Conservation (phyloP, 768 basidiomycete species). For the Tylopilus subfusipes region DNA sequence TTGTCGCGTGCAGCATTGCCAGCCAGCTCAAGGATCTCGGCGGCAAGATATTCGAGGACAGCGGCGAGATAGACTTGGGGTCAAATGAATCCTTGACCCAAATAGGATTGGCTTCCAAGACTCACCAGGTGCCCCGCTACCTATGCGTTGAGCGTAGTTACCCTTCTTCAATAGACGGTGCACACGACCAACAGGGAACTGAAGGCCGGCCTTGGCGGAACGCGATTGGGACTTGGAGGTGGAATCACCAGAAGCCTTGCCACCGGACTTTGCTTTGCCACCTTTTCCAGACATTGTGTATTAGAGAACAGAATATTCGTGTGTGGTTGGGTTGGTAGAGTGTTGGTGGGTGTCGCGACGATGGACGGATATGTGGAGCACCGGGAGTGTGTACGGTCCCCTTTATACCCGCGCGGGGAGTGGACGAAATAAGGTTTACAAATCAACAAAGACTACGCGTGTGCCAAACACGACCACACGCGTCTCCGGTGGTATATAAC, state of each 20-base stretch:
- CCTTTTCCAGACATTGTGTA: slow-evolving; percentile 38
- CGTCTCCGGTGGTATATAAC: slow-evolving; percentile 27
- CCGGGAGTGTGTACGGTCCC: not conserved
- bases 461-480: slow-evolving; percentile 39
- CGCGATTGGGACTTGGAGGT: slow-evolving; percentile 56
- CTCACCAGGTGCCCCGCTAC: slow-evolving; percentile 63
- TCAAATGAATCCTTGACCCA: too few relatives aligned
- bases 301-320: too few relatives aligned
- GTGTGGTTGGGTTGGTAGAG: not conserved
- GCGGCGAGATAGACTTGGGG: slow-evolving; percentile 77
- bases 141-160: slow-evolving; percentile 70
- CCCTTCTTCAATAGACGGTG: slow-evolving; percentile 73
- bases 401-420: slow-evolving; percentile 29
- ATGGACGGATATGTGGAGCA: slow-evolving; percentile 8
- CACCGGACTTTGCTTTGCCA: slow-evolving; percentile 65
- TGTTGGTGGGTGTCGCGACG: not conserved
- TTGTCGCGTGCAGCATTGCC: slow-evolving; percentile 77
- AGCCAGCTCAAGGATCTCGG: slow-evolving; percentile 84
- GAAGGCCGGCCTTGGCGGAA: slow-evolving; percentile 60
- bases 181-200: slow-evolving; percentile 82
- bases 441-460: slow-evolving; percentile 35
- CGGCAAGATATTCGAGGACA: slow-evolving; percentile 82
- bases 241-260: slow-evolving; percentile 47
- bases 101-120: not conserved
- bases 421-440: slow-evolving; percentile 32